Percentiles rank a stretch among this genome's conserved stretches.
Evolutionary conservation across 2,329 filamentous ascomycete species (phyloP).

Genomic region (Madurella fahalii): DNA sequence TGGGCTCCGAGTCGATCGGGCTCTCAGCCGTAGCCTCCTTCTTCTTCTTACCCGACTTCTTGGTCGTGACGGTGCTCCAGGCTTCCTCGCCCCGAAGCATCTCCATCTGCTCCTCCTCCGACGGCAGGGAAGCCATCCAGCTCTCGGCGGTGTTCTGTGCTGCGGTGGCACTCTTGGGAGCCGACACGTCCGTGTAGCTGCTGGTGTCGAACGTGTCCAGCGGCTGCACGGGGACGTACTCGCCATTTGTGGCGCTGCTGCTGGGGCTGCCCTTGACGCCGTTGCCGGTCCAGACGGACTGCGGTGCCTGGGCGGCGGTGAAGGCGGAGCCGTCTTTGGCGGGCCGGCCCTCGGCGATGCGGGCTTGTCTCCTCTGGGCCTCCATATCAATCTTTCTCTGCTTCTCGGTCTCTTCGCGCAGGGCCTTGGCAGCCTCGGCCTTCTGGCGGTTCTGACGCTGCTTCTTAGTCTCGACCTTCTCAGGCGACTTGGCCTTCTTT

Average conservation of each 20-base stretch:
- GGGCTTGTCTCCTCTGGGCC: slow-evolving; percentile 76
- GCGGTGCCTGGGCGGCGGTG: slow-evolving; percentile 37
- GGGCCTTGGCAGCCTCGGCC: slow-evolving; percentile 71
- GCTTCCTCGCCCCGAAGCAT: slow-evolving; percentile 50
- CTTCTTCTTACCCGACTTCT: slow-evolving; percentile 42
- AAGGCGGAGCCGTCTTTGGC: slow-evolving; percentile 74
- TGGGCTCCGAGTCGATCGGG: slow-evolving; percentile 24
- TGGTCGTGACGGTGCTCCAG: slow-evolving; percentile 57
- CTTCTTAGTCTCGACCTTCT: slow-evolving; percentile 83
- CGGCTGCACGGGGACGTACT: slow-evolving; percentile 41
- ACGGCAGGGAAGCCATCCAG: slow-evolving; percentile 51
- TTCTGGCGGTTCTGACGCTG: slow-evolving; percentile 90
- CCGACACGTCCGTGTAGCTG: slow-evolving; percentile 32
- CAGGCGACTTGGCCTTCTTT: slow-evolving; percentile 57
- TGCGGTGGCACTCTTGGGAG: slow-evolving; percentile 13
- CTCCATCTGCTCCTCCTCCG: slow-evolving; percentile 61
- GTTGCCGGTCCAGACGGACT: slow-evolving; percentile 41
- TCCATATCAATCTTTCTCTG: slow-evolving; percentile 73
- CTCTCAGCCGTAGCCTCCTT: slow-evolving; percentile 36
- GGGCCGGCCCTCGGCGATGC: slow-evolving; percentile 75
- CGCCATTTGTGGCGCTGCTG: slow-evolving; percentile 33
- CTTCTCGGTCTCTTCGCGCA: slow-evolving; percentile 73
- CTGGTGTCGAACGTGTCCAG: slow-evolving; percentile 54
- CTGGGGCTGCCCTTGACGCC: slow-evolving; percentile 37
- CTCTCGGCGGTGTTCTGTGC: slow-evolving; percentile 35